Conservation (phyloP, 2,329 filamentous ascomycete genomes). For the Penicillium sp. region DNA sequence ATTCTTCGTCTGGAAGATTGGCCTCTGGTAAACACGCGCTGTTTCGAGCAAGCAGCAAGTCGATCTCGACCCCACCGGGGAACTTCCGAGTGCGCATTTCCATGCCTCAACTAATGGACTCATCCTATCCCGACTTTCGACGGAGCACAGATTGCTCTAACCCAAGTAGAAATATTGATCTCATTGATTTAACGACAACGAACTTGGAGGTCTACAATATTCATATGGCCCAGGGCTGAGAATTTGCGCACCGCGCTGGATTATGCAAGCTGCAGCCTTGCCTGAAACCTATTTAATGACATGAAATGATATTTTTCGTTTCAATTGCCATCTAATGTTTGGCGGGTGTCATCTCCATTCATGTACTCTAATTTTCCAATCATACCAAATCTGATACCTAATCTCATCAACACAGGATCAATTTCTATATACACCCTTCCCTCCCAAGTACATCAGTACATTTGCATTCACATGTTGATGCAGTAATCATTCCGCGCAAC, state of each 20-base stretch:
- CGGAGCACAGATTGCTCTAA: background rate
- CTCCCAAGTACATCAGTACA: background rate
- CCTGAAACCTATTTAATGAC: background rate
- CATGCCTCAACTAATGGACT: background rate
- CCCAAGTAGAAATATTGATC: background rate
- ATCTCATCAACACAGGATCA: background rate
- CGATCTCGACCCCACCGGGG: slow-evolving; percentile 1
- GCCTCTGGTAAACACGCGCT: background rate
- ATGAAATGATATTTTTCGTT: background rate
- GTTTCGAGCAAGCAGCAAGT: slow-evolving; percentile 7
- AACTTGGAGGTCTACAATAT: background rate
- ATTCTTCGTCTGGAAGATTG: background rate
- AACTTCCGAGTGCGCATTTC: background rate
- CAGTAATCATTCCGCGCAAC: background rate
- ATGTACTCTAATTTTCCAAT: background rate
- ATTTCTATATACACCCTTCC: background rate
- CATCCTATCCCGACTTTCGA: background rate
- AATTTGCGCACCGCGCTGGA: background rate
- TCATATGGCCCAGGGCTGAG: background rate
- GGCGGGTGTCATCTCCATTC: background rate
- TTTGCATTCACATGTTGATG: background rate
- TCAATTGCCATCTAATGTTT: background rate
- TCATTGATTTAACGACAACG: background rate
- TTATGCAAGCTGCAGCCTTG: background rate
- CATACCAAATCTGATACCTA: background rate